Base-by-base conservation (phyloP, 352 stramenopile genomes). In the Pythium aphanidermatum region DNA sequence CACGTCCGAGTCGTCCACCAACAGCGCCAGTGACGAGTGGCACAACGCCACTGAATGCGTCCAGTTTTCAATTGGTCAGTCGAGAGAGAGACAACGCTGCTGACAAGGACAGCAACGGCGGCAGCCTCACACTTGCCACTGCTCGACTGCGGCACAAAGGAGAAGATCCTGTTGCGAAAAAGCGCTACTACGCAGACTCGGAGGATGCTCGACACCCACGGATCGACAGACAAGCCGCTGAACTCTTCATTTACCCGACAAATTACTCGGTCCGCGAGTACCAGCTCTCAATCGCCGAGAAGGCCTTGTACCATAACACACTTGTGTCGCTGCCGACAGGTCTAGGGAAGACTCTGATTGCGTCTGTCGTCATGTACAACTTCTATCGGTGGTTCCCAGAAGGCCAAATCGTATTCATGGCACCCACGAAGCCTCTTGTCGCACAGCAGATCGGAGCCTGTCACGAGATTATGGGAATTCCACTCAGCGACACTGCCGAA, bases 341-440 rank as follows among this genome's bases (percentile, higher is more conserved):
- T 14, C 68, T 99, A 11, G 97, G 97, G n/a, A 99, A 99, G 68
- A 99, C 97, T 10, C 71, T 99, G 7, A 98, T 99, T 62, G 97
- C 96, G 26, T 95, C 96, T 5, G 96, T 99, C 3, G 96, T 99
- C 29, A 99, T 99, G 93, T 99, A 98, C 76, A 99, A 99, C 78
- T 99, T 95, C 58, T 98, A 98, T 63, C 78, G 95, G 5, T 99
- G 96, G 96, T 99, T 98, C 65, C 95, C 96, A 5, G 67, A 58
- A 5, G 85, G 85, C 13, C 94, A 96, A 41, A 92, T 98, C 31
- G 88, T 98, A n/a, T 98, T 99, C 68, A 93, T 98, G 67, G 97
- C 97, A 5, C 97, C 96, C 0, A 99, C 97, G 7, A 90, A 97
- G 64, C 96, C 97, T 4, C 66, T 99, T 17, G 96, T 99, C 19